Evolutionary conservation across 352 stramenopile species (phyloP).

Genomic region (Pythium aristosporum): DNA sequence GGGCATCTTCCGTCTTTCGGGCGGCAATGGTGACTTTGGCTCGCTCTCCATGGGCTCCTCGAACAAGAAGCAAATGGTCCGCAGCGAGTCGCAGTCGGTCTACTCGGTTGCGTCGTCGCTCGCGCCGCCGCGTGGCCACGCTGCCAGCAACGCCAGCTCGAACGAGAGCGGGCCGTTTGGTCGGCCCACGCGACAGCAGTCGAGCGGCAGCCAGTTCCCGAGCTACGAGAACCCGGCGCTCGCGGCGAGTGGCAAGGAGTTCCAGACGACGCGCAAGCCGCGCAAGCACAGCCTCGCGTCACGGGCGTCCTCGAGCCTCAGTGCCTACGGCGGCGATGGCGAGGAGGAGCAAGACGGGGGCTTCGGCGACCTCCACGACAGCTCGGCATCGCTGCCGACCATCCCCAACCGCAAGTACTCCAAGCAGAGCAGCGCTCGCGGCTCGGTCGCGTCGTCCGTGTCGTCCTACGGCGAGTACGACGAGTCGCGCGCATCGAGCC

Average conservation of each 20-base stretch:
- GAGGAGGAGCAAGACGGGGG: background rate
- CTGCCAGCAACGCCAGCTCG: background rate
- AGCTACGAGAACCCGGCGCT: conserved; percentile 23
- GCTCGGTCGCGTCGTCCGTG: background rate
- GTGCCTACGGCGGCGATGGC: conserved; percentile 6
- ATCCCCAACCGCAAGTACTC: background rate
- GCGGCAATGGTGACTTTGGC: background rate
- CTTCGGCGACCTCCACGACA: conserved; percentile 15
- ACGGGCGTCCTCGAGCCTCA: conserved; percentile 11
- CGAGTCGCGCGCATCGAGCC: conserved; percentile 13
- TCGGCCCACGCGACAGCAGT: background rate
- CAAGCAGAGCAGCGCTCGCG: background rate
- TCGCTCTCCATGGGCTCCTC: background rate
- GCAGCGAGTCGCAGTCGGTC: background rate
- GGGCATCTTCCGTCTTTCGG: conserved; percentile 18
- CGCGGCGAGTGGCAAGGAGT: conserved; percentile 19
- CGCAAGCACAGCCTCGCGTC: conserved; percentile 3
- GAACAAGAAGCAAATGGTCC: conserved; percentile 11
- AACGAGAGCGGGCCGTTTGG: conserved; percentile 14
- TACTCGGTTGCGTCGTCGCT: conserved; percentile 11
- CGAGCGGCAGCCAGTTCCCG: conserved; percentile 6
- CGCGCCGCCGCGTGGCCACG: conserved; percentile 15
- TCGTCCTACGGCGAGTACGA: conserved; percentile 11
- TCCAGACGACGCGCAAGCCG: conserved; percentile 2
- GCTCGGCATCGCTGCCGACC: background rate